These are phyloP conservation scores for Phlyctochytrium planicorne DNA, from an alignment of 192 early-diverging fungal species.

Conservation along the genomic window DNA sequence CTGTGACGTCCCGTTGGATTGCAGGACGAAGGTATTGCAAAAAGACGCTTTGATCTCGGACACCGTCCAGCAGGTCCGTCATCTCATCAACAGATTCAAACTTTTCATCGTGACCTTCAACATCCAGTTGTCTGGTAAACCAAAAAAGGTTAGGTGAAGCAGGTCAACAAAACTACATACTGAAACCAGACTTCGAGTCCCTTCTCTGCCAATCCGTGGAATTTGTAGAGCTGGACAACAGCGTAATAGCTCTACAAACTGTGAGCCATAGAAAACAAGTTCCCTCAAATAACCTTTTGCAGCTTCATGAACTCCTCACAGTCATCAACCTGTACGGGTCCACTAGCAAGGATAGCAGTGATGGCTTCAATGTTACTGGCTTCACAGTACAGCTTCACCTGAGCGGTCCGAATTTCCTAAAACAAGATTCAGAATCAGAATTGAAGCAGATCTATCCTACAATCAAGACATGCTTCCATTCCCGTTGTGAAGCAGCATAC, in stretches of 20 bases:
- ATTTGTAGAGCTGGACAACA: constrained; percentile 60
- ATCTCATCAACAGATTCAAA: neutral
- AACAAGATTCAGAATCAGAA: constrained; percentile 8
- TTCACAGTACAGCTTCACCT: constrained; percentile 28
- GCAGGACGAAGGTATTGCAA: neutral
- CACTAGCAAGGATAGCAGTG: too few species aligned
- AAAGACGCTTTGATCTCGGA: neutral
- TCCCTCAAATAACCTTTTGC: constrained; percentile 35
- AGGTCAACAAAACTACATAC: constrained; percentile 35
- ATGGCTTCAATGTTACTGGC: constrained; percentile 53
- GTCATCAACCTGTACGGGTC: too few species aligned
- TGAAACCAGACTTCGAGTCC: constrained; percentile 64
- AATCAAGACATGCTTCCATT: neutral
- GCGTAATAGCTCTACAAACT: constrained; percentile 55
- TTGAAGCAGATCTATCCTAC: neutral
- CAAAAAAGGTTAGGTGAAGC: neutral
- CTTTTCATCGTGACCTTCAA: neutral
- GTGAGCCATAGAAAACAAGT: neutral
- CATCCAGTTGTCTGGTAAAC: neutral
- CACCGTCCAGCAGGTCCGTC: neutral
- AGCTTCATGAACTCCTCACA: constrained; percentile 48
- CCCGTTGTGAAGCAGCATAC: constrained; percentile 10
- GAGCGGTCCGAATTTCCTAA: constrained; percentile 13
- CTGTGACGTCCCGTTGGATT: neutral
- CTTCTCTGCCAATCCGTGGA: constrained; percentile 39